phyloP scores from a whole-genome alignment of 2,329 filamentous ascomycete species.

The Pseudogymnoascus sp. region DNA sequence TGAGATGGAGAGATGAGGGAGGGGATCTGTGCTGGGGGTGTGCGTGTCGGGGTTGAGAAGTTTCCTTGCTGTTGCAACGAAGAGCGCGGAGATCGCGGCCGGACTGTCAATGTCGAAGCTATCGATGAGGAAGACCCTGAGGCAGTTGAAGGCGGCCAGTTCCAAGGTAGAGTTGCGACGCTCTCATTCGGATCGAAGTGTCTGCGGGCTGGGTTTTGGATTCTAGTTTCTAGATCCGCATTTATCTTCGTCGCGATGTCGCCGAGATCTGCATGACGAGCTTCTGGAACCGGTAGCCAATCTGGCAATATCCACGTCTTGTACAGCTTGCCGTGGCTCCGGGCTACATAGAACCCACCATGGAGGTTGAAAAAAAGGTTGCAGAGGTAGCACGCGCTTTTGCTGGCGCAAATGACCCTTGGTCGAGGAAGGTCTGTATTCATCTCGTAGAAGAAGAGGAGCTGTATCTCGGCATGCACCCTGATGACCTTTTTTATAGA shows the following conservation, averaged over 20 bases:
- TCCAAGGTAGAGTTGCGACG: background rate
- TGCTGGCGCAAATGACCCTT: slow-evolving; percentile 40
- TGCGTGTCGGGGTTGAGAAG: slow-evolving; percentile 8
- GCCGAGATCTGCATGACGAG: slow-evolving; percentile 9
- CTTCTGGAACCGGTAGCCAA: slow-evolving; percentile 17
- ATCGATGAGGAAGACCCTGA: slow-evolving; percentile 1
- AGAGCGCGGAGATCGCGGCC: background rate
- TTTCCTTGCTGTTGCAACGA: too few species aligned
- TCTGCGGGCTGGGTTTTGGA: background rate
- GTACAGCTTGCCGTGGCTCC: slow-evolving; percentile 38
- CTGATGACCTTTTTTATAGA: slow-evolving; percentile 18
- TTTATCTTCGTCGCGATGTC: slow-evolving; percentile 11
- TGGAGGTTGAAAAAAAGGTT: slow-evolving; percentile 38
- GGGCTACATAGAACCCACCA: slow-evolving; percentile 33
- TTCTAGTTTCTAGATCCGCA: slow-evolving; percentile 12
- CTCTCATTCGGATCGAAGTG: background rate
- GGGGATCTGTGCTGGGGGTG: background rate
- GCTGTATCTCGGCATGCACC: slow-evolving; percentile 44
- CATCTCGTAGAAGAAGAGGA: slow-evolving; percentile 36
- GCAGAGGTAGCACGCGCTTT: slow-evolving; percentile 44
- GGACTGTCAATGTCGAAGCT: slow-evolving; percentile 14
- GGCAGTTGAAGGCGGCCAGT: slow-evolving; percentile 6
- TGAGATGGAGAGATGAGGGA: background rate
- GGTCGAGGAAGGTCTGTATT: slow-evolving; percentile 25
- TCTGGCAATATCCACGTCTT: slow-evolving; percentile 37